Base-by-base conservation (phyloP, 2,329 filamentous ascomycete genomes). In the Apiospora aurea region DNA sequence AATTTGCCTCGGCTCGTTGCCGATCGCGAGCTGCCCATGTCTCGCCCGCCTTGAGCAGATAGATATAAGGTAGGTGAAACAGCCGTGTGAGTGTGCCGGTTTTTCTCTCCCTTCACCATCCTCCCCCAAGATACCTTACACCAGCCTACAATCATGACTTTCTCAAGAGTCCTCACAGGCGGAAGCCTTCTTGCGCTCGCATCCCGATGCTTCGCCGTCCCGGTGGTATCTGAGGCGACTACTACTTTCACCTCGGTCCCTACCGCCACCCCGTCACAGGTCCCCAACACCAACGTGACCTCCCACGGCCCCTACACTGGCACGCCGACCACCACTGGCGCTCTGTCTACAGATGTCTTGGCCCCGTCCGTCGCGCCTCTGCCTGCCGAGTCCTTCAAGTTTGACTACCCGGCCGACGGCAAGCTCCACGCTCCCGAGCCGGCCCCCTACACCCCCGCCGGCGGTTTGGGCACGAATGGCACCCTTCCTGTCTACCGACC, bases 401-500 rank as follows among this genome's bases (percentile, higher is more conserved):
- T 90, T 49, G 88, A 89, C 67, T 96, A 96, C 79, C 92, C 92
- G 13, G 88, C 90, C 10, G 87, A 95, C 75, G 94, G 94, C 16
- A 79, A 87, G 71, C 88, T 95, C 1, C 88, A 93, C 71, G 83
- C 88, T n/a, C 84, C 88, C 1, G 83, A 93, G 80, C 93, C 93
- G 1, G 90, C 90, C 0, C 93, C 93, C 0, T 96, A 92, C 82
- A 88, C 87, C 0, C 94, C 94, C 0, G 88, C 85, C 49, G 93
- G 94, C 72, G 94, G 94, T 16, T 81, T 92, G 1, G 93, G 93
- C 2, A 95, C 93, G 61, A 95, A 96, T 73, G 93, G 93, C n/a
- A 89, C 90, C 0, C 86, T 87, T 61, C 93, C 93, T 1, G 89
- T 94, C 1, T 96, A 96, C 81, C 90, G 92, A 73, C 91, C 93